Percentiles rank a stretch among this genome's conserved stretches.
Evolutionary conservation across 495 filamentous ascomycete genomes (phyloP).

Genomic region (Stereocaulon alpinum): DNA sequence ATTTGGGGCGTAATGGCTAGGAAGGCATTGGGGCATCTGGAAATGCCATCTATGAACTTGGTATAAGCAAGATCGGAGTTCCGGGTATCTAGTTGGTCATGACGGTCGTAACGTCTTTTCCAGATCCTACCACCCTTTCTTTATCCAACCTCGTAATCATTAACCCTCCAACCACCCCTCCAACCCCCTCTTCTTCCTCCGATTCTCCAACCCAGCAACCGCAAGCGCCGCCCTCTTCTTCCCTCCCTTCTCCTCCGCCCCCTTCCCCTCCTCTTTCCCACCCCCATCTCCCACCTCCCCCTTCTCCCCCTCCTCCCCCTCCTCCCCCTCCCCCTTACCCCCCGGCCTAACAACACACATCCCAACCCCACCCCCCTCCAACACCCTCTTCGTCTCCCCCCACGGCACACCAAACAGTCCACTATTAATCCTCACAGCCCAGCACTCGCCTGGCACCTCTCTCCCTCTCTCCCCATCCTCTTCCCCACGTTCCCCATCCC

Average conservation of each 20-base stretch:
- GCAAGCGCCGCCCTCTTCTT: neutral
- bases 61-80: neutral
- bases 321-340: neutral
- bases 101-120: neutral
- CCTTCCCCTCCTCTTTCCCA: conserved; percentile 4
- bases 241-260: neutral
- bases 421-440: conserved; percentile 36
- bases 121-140: no score
- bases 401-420: conserved; percentile 35
- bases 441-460: conserved; percentile 21
- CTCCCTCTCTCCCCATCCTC: neutral
- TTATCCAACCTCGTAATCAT: no score
- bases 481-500: neutral
- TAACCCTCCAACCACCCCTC: conserved; percentile 6
- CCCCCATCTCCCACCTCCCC: neutral
- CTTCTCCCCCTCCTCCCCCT: neutral
- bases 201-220: neutral
- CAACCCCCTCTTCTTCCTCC: conserved; percentile 9
- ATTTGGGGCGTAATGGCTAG: neutral
- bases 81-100: neutral
- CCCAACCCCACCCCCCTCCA: conserved; percentile 25
- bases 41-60: neutral
- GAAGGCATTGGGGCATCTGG: neutral
- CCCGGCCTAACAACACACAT: conserved; percentile 27
- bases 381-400: conserved; percentile 26